These are phyloP conservation scores for Ophiostoma fasciatum DNA, from an alignment of 2,329 filamentous ascomycete genomes.

Conservation along the genomic window DNA sequence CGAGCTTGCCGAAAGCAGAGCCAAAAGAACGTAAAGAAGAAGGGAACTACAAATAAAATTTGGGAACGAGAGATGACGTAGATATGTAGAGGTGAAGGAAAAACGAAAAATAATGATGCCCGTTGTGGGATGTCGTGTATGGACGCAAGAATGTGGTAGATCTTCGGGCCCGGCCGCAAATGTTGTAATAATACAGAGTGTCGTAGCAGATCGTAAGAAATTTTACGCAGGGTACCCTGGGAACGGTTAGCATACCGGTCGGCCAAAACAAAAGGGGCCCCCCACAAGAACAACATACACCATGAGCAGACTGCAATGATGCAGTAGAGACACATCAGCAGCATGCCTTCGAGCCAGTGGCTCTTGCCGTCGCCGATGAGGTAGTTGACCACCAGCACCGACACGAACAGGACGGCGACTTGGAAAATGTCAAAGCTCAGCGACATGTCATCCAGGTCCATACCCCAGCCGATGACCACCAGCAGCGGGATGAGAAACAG, in stretches of 20 bases:
- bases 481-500: conserved; percentile 65
- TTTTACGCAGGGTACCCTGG: conserved; percentile 8
- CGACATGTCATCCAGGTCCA: conserved; percentile 58
- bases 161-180: not conserved
- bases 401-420: conserved; percentile 70
- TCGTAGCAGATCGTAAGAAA: not conserved
- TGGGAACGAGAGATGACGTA: too few species aligned
- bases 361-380: conserved; percentile 70
- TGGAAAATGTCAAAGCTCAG: conserved; percentile 83
- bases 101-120: not conserved
- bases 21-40: too few species aligned
- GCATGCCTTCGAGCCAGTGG: conserved; percentile 65
- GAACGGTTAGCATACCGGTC: not conserved
- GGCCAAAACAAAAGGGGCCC: not conserved
- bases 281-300: conserved; percentile 28
- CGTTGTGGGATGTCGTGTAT: too few species aligned
- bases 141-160: too few species aligned
- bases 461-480: conserved; percentile 65
- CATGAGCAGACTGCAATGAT: conserved; percentile 61
- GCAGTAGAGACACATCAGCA: conserved; percentile 62
- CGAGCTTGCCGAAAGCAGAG: too few species aligned
- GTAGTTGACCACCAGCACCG: conserved; percentile 75
- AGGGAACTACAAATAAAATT: too few species aligned
- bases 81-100: too few species aligned
- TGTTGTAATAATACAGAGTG: conserved; percentile 1